A percentile compares a stretch with the other conserved stretches of the same genome.
These are phyloP conservation scores for Russula earlei DNA, from an alignment of 768 basidiomycete species.

Conservation along the genomic window DNA sequence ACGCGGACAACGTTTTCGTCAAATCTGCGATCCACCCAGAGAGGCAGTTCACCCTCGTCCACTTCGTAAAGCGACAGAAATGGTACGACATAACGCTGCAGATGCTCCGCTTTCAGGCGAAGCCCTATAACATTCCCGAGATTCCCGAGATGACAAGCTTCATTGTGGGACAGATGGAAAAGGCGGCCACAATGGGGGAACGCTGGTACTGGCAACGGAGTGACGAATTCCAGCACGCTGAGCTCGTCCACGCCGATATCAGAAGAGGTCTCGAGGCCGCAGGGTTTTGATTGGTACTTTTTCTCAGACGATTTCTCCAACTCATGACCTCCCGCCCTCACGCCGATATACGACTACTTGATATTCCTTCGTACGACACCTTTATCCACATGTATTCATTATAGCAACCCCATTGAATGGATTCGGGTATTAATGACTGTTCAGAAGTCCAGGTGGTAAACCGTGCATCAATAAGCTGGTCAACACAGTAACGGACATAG, in stretches of 20 bases:
- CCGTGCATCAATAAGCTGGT: constrained; percentile 34
- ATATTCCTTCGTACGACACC: neutral
- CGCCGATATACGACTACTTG: neutral
- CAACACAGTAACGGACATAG: constrained; percentile 22
- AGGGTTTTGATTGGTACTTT: constrained; percentile 38
- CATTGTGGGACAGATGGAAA: constrained; percentile 38
- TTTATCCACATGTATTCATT: neutral
- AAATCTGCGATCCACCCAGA: constrained; percentile 14
- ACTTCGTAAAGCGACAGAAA: constrained; percentile 46
- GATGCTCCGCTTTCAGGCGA: constrained; percentile 49
- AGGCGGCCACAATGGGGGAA: constrained; percentile 34
- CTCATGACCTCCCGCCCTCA: neutral
- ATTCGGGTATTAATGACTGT: constrained; percentile 11
- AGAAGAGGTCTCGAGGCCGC: constrained; percentile 59
- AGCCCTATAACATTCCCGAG: constrained; percentile 40
- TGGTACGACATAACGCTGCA: constrained; percentile 45
- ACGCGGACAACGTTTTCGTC: constrained; percentile 29
- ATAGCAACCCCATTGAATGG: neutral
- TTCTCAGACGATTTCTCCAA: neutral
- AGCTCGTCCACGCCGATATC: constrained; percentile 54
- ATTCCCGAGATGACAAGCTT: constrained; percentile 38
- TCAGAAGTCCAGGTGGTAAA: constrained; percentile 24
- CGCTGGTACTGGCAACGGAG: constrained; percentile 50
- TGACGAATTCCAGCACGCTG: constrained; percentile 49
- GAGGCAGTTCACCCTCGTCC: constrained; percentile 29